Conservation (phyloP, 2,329 filamentous ascomycete genomes). For the Aspergillus glaucus region DNA sequence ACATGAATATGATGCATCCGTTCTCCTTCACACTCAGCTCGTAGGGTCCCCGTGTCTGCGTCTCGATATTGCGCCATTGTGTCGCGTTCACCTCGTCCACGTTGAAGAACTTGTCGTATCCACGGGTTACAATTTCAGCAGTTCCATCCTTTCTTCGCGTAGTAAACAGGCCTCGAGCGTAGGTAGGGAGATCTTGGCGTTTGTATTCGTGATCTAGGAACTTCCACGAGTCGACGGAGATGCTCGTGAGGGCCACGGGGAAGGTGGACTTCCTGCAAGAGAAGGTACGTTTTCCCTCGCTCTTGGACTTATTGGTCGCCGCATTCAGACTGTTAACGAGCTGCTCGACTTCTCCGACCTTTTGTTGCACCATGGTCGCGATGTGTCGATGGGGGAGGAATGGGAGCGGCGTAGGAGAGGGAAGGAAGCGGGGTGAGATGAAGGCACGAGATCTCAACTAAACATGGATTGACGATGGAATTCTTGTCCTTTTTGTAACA, state of each 20-base stretch:
- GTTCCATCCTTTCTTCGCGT: conserved; percentile 58
- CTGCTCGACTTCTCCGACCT: conserved; percentile 59
- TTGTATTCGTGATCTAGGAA: conserved; percentile 97
- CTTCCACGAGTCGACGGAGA: conserved; percentile 82
- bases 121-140: conserved; percentile 75
- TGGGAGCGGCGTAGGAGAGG: not conserved
- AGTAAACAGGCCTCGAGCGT: conserved; percentile 93
- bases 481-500: not conserved
- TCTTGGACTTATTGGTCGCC: conserved; percentile 42
- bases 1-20: conserved; percentile 98
- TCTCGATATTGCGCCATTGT: conserved; percentile 71
- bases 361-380: conserved; percentile 56
- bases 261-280: conserved; percentile 78
- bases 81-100: conserved; percentile 74
- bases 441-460: not conserved
- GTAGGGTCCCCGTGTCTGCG: conserved; percentile 76
- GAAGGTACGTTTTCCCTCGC: conserved; percentile 51
- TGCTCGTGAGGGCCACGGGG: conserved; percentile 56
- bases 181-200: conserved; percentile 74
- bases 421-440: not conserved
- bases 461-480: not conserved
- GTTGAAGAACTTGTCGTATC: conserved; percentile 99
- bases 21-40: conserved; percentile 97
- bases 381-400: not conserved
- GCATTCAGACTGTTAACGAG: conserved; percentile 61